phyloP scores from a whole-genome alignment of 768 basidiomycete species.

The Leccinum boreale region DNA sequence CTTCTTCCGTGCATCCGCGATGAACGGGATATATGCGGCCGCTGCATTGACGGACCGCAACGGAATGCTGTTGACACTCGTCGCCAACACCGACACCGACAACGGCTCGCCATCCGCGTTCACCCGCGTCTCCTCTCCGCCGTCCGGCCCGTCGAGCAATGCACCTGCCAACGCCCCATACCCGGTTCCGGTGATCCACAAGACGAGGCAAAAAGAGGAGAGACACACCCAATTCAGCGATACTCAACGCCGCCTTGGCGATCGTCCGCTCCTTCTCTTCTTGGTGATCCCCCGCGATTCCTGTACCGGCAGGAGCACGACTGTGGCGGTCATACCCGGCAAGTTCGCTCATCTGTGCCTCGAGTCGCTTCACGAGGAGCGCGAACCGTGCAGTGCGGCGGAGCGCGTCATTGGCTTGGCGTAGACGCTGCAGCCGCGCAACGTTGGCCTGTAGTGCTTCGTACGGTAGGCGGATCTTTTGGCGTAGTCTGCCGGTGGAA shows the following conservation, averaged over 20 bases:
- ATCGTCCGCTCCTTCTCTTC: slow-evolving; percentile 85
- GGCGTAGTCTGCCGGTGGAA: slow-evolving; percentile 57
- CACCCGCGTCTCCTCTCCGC: neutral
- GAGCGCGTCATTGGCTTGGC: slow-evolving; percentile 80
- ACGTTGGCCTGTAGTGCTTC: slow-evolving; percentile 70
- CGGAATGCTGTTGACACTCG: slow-evolving; percentile 39
- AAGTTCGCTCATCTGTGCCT: slow-evolving; percentile 81
- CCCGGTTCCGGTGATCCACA: neutral
- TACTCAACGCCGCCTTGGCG: slow-evolving; percentile 90
- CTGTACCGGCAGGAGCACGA: neutral
- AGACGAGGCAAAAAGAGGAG: neutral
- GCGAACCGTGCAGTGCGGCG: slow-evolving; percentile 84
- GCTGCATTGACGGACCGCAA: slow-evolving; percentile 75
- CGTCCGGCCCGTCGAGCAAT: slow-evolving; percentile 45
- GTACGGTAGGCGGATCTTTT: slow-evolving; percentile 85
- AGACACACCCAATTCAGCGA: slow-evolving; percentile 84
- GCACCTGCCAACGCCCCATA: slow-evolving; percentile 35
- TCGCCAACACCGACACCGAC: slow-evolving; percentile 6
- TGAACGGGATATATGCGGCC: slow-evolving; percentile 61
- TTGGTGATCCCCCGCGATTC: slow-evolving; percentile 40
- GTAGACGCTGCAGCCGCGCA: slow-evolving; percentile 68
- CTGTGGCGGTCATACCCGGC: slow-evolving; percentile 2
- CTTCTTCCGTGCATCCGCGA: slow-evolving; percentile 65
- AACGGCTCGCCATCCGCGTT: slow-evolving; percentile 7
- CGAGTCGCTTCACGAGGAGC: slow-evolving; percentile 75